phyloP scores from a whole-genome alignment of 1,284 basidiomycete genomes.

The Serendipita sp. region DNA sequence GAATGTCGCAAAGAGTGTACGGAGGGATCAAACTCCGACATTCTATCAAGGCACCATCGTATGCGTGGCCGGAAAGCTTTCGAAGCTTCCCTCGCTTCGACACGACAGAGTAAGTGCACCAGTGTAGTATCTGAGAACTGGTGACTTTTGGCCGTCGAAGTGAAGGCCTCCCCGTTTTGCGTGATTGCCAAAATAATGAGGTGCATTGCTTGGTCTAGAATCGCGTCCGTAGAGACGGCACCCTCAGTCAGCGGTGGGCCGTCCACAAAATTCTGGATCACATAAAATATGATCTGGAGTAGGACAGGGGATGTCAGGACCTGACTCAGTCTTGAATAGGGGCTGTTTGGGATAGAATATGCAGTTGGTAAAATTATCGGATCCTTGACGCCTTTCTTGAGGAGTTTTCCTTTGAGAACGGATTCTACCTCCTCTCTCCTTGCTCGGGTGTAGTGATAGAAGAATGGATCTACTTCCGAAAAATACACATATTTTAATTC shows the following conservation, averaged over 20 bases:
- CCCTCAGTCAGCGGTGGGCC: conserved; percentile 42
- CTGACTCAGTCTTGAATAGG: conserved; percentile 45
- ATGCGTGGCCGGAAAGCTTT: conserved; percentile 55
- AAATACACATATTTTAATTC: conserved; percentile 74
- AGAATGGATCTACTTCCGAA: conserved; percentile 88
- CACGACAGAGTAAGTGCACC: conserved; percentile 56
- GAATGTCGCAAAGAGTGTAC: conserved; percentile 32
- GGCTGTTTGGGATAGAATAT: conserved; percentile 49
- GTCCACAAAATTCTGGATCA: conserved; percentile 50
- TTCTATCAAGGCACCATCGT: conserved; percentile 57
- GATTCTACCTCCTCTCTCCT: conserved; percentile 88
- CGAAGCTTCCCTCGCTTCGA: conserved; percentile 64
- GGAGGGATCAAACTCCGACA: conserved; percentile 38
- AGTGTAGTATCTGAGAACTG: conserved; percentile 48
- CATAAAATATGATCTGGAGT: conserved; percentile 64
- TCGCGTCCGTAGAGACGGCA: conserved; percentile 62
- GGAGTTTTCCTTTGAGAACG: conserved; percentile 53
- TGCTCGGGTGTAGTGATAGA: conserved; percentile 91
- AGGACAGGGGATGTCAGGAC: conserved; percentile 55
- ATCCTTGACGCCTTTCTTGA: conserved; percentile 49
- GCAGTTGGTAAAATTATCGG: conserved; percentile 64
- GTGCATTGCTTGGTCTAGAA: conserved; percentile 80
- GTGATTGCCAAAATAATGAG: conserved; percentile 71
- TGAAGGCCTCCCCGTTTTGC: conserved; percentile 51
- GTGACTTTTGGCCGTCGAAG: conserved; percentile 38